These are phyloP conservation scores for Nakaseomyces bracarensis DNA, from an alignment of 1,139 yeast species.

Conservation along the genomic window DNA sequence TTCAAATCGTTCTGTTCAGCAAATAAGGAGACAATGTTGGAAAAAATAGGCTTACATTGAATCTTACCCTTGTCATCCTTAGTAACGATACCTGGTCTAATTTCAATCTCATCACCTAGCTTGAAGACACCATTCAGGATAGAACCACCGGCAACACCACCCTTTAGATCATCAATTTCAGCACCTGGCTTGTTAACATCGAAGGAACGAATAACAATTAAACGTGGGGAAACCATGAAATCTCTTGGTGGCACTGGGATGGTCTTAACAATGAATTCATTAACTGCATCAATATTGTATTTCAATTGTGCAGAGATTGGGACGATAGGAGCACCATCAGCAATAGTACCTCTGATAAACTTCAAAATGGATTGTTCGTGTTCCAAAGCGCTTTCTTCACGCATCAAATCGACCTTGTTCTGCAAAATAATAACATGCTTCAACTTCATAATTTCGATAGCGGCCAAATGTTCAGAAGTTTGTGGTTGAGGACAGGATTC, in stretches of 20 bases:
- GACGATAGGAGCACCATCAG: slow-evolving; percentile 97
- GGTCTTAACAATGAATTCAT: slow-evolving; percentile 88
- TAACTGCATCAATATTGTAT: slow-evolving; percentile 97
- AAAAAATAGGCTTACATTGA: slow-evolving; percentile 92
- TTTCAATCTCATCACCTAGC: slow-evolving; percentile 96
- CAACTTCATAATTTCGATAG: slow-evolving; percentile 97
- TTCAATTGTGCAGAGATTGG: slow-evolving; percentile 98
- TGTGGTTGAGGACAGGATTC: slow-evolving; percentile 99
- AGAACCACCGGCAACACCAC: slow-evolving; percentile 99
- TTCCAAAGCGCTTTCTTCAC: slow-evolving; percentile 92
- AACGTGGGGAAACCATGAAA: slow-evolving; percentile 84
- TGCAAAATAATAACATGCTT: slow-evolving; percentile 94
- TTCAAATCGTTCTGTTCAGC: slow-evolving; percentile 97
- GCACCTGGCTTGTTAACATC: slow-evolving; percentile 99
- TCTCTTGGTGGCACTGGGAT: slow-evolving; percentile 97
- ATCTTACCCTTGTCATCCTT: slow-evolving; percentile 89
- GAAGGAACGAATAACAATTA: slow-evolving; percentile 95
- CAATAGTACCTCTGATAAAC: slow-evolving; percentile 95
- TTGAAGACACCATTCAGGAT: slow-evolving; percentile 94
- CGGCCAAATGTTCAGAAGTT: slow-evolving; percentile 98
- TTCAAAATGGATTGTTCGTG: slow-evolving; percentile 88
- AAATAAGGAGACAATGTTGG: slow-evolving; percentile 85
- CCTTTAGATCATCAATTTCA: slow-evolving; percentile 92
- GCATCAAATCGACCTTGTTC: slow-evolving; percentile 97
- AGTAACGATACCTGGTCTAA: slow-evolving; percentile 97